These are phyloP conservation scores for Phoma herbarum DNA, from an alignment of 2,329 filamentous ascomycete genomes.

Conservation along the genomic window DNA sequence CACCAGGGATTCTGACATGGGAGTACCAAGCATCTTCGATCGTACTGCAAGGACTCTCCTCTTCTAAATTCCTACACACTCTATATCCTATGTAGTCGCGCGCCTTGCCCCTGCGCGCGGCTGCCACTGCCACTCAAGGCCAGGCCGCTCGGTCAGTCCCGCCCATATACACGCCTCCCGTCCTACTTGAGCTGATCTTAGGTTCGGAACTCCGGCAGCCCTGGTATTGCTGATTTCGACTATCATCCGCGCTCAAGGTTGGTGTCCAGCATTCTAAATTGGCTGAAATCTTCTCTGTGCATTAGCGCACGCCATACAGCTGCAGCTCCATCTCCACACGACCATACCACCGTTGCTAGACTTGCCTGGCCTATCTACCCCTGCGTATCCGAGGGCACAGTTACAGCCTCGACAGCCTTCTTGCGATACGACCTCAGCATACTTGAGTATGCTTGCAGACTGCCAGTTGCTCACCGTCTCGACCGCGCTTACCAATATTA, in stretches of 20 bases:
- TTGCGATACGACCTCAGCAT: conserved; percentile 30
- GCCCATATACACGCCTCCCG: conserved; percentile 35
- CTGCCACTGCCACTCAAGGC: conserved; percentile 28
- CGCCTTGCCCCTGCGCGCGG: conserved; percentile 32
- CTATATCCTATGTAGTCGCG: conserved; percentile 25
- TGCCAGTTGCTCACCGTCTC: conserved; percentile 41
- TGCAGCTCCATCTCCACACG: conserved; percentile 37
- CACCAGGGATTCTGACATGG: conserved; percentile 12
- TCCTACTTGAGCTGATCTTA: conserved; percentile 34
- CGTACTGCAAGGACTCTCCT: conserved; percentile 32
- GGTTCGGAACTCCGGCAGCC: conserved; percentile 28
- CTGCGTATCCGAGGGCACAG: conserved; percentile 30
- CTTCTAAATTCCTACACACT: conserved; percentile 31
- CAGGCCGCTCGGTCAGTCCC: conserved; percentile 34
- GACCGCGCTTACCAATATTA: conserved; percentile 36
- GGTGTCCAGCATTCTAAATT: conserved; percentile 35
- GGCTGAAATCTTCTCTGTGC: conserved; percentile 39
- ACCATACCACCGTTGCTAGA: conserved; percentile 32
- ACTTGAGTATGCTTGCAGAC: conserved; percentile 45
- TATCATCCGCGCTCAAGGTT: conserved; percentile 19
- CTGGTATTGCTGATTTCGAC: conserved; percentile 7
- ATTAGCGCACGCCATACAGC: conserved; percentile 44
- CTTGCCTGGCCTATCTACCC: conserved; percentile 33
- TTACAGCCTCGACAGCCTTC: conserved; percentile 37
- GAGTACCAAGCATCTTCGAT: conserved; percentile 22